phyloP scores from a whole-genome alignment of 345 rosid genomes.

The Acer negundo region DNA sequence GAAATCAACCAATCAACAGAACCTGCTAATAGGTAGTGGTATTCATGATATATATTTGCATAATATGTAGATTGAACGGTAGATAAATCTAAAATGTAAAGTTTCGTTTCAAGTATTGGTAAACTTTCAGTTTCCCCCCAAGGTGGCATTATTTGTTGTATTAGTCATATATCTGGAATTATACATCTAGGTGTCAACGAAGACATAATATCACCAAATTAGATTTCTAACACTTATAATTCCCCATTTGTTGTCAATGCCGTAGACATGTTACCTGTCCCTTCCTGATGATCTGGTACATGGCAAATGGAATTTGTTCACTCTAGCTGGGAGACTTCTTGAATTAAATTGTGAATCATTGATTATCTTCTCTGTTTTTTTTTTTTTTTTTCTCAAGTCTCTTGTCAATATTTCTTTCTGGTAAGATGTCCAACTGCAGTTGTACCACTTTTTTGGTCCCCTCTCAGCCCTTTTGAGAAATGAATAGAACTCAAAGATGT shows the following conservation, averaged over 20 bases:
- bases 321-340: neutral
- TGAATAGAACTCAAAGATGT: neutral
- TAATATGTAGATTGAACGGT: too few species aligned
- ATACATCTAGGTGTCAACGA: neutral
- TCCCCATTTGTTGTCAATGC: neutral
- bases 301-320: neutral
- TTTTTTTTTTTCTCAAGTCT: too few species aligned
- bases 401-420: neutral
- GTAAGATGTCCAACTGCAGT: neutral
- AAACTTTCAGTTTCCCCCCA: too few species aligned
- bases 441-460: neutral
- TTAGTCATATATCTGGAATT: neutral
- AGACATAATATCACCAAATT: neutral
- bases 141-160: neutral
- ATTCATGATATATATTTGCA: neutral
- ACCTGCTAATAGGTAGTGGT: neutral
- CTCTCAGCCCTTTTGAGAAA: neutral
- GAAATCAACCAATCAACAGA: neutral
- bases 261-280: neutral
- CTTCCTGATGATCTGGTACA: neutral
- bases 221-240: neutral
- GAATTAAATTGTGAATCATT: conserved; percentile 1
- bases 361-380: neutral
- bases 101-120: too few species aligned
- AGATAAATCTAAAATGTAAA: too few species aligned